Percentiles rank a stretch among this genome's conserved stretches.
Evolutionary conservation across 1,284 basidiomycete genomes (phyloP).

Genomic region (Fomitopsis schrenkii): DNA sequence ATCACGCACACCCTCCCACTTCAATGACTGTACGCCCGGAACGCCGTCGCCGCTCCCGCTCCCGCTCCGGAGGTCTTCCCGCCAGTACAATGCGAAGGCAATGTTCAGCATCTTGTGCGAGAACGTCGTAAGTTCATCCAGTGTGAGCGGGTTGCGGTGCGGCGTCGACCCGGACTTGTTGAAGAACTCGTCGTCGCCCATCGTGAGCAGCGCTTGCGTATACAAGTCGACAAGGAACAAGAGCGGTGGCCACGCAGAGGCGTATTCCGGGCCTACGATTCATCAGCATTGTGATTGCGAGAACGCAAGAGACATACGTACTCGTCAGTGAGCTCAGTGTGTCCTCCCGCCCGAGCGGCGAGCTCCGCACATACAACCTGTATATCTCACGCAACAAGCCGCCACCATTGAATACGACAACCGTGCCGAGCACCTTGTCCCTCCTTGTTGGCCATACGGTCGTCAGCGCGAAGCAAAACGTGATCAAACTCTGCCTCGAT

Average conservation of each 20-base stretch:
- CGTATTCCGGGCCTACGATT: conserved; percentile 40
- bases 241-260: conserved; percentile 58
- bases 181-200: conserved; percentile 98
- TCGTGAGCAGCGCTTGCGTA: conserved; percentile 81
- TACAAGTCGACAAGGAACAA: conserved; percentile 85
- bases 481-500: conserved; percentile 41
- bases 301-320: conserved; percentile 17
- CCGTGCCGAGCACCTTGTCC: conserved; percentile 46
- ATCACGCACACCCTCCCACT: conserved; percentile 63
- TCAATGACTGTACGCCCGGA: conserved; percentile 40
- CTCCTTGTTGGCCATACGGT: conserved; percentile 55
- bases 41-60: conserved; percentile 32
- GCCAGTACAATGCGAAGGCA: conserved; percentile 79
- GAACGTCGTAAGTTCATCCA: conserved; percentile 79
- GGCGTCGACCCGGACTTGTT: conserved; percentile 28
- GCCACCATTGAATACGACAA: conserved; percentile 48
- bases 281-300: background rate
- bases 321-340: conserved; percentile 39
- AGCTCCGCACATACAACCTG: conserved; percentile 60
- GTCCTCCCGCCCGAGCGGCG: conserved; percentile 49
- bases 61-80: conserved; percentile 47
- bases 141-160: conserved; percentile 65
- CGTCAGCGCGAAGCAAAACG: conserved; percentile 51
- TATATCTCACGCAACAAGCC: conserved; percentile 75
- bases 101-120: conserved; percentile 73